Evolutionary conservation across 495 filamentous ascomycete species (phyloP).

Genomic region (Astrothelium macrocarpum): DNA sequence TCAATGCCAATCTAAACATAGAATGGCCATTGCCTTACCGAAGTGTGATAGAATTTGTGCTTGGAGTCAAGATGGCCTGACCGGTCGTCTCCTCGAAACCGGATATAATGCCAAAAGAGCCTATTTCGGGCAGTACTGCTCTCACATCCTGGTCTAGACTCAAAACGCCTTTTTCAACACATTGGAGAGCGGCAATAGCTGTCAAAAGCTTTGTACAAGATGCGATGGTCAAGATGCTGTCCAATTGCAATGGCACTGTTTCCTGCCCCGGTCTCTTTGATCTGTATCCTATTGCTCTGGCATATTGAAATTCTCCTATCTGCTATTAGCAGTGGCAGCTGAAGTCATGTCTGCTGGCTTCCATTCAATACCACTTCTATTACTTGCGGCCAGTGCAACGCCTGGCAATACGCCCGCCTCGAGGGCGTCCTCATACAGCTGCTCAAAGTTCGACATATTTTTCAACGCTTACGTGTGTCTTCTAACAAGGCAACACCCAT

Average conservation of each 20-base stretch:
- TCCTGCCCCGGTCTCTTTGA: not conserved
- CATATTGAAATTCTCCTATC: not conserved
- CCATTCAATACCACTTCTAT: no score
- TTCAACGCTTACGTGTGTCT: no score
- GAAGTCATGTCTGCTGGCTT: no score
- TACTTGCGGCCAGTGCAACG: no score
- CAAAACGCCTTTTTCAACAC: constrained; percentile 23
- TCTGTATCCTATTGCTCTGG: not conserved
- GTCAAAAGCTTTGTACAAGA: constrained; percentile 22
- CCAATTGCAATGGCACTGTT: not conserved
- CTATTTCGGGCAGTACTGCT: constrained; percentile 19
- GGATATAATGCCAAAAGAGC: constrained; percentile 14
- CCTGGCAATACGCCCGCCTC: no score
- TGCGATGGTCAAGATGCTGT: constrained; percentile 4
- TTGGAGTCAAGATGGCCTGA: not conserved
- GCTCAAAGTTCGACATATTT: not conserved
- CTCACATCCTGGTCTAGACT: constrained; percentile 19
- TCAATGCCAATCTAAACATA: not conserved
- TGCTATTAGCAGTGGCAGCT: not conserved
- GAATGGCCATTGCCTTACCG: not conserved
- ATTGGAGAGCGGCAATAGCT: constrained; percentile 22
- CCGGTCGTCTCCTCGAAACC: constrained; percentile 9
- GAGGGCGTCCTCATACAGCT: not conserved
- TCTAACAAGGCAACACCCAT: no score
- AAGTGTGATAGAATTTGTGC: constrained; percentile 7